A percentile compares a stretch with the other conserved stretches of the same genome.
phyloP scores from a whole-genome alignment of 1,284 basidiomycete genomes.

The Cutaneotrichosporon cutaneum region DNA sequence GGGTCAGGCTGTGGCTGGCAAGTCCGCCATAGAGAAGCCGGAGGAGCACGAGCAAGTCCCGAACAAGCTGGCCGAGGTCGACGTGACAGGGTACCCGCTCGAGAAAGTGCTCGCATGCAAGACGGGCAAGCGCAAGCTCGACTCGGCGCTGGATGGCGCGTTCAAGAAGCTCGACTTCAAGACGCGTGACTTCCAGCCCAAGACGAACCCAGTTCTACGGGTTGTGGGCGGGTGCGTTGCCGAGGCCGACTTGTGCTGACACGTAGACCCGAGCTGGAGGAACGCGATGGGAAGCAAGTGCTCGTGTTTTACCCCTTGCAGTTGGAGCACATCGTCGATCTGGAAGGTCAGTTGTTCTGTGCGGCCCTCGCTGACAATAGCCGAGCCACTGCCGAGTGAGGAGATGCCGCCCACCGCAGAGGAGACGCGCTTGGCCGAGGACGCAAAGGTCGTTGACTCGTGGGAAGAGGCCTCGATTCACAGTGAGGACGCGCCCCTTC shows the following conservation, averaged over 20 bases:
- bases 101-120: conserved; percentile 13
- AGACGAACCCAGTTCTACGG: conserved; percentile 10
- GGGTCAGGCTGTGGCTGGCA: too few species aligned
- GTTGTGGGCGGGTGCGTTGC: conserved; percentile 10
- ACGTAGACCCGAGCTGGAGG: background rate
- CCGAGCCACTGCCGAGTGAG: too few species aligned
- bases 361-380: background rate
- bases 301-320: conserved; percentile 13
- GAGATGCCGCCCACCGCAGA: too few species aligned
- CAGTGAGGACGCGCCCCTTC: conserved; percentile 8
- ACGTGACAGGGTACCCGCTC: conserved; percentile 10
- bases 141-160: background rate
- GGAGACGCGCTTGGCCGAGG: too few species aligned
- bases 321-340: conserved; percentile 10
- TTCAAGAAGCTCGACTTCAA: conserved; percentile 14
- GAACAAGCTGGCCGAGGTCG: conserved; percentile 7
- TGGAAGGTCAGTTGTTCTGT: conserved; percentile 9
- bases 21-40: too few species aligned
- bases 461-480: conserved; percentile 2
- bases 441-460: too few species aligned
- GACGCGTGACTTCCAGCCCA: conserved; percentile 14
- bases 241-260: too few species aligned
- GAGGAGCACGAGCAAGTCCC: background rate
- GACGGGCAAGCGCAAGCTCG: conserved; percentile 13
- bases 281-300: conserved; percentile 1